Evolutionary conservation across 805 yeast species (phyloP), one percentile per base, ranked within the genome.

Genomic region (Nakazawaea holstii): DNA sequence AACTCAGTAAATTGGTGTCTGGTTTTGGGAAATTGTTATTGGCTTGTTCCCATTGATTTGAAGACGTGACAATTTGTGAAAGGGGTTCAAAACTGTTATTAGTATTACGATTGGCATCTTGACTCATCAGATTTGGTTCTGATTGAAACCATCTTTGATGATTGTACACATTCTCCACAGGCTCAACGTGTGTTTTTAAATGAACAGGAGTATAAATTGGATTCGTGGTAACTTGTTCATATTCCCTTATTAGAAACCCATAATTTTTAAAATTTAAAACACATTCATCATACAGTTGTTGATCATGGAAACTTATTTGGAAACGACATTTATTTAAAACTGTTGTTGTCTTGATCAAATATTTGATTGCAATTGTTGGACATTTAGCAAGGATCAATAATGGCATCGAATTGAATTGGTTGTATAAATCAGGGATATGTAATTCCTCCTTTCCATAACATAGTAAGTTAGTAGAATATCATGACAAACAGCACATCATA

Each of bases 281-380:
- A 43, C 47, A 43, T 11, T 38, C 17, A 17, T 36, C 15, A 36
- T 30, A 43, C 24, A n/a, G 31, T 3, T 20, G 7, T 20, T 38
- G 28, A 37, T 37, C 30, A 14, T 29, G 36, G 42, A 43, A 43
- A 3, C 42, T 11, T 37, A 43, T 24, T 20, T 43, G 47, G 20
- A 43, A 43, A 2, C 47, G 15, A n/a, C 37, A 32, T 38, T 27
- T 30, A 2, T 17, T 37, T 11, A 30, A 10, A 7, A n/a, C 31
- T 8, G 15, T 11, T n/a, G 11, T 8, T n/a, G 17, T 14, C n/a
- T 28, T 39, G 4, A 29, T 7, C 10, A 43, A 17, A n/a, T 37
- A 43, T 20, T 43, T 43, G 29, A 43, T 24, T 17, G 35, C 39
- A 14, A 43, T 37, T 4, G 20, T 24, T 29, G 47, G 47, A 31